Evolutionary conservation across 352 stramenopile genomes (phyloP).

Genomic region (Globisporangium okanoganense): DNA sequence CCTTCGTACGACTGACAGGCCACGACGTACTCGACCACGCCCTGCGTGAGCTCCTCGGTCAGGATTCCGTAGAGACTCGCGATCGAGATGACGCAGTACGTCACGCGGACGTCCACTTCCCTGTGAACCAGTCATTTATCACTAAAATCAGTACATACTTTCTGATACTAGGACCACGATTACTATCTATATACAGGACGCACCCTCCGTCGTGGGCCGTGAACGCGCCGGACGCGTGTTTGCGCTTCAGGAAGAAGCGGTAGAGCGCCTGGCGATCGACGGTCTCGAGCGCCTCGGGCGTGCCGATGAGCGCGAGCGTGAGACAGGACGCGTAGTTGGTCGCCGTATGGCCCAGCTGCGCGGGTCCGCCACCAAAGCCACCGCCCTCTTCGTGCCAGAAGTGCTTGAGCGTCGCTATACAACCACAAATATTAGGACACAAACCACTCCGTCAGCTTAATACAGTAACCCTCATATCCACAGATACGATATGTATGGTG

Average conservation of each 20-base stretch:
- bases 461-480: neutral
- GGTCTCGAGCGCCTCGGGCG: constrained; percentile 61
- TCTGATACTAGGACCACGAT: too few species aligned
- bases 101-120: constrained; percentile 95
- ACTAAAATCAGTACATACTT: neutral
- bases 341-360: constrained; percentile 81
- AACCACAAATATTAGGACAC: neutral
- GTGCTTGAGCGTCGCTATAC: constrained; percentile 43
- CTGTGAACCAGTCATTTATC: constrained; percentile 23
- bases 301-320: constrained; percentile 90
- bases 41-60: constrained; percentile 77
- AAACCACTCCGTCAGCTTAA: neutral
- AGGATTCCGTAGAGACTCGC: constrained; percentile 91
- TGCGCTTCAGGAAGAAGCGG: constrained; percentile 88
- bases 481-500: neutral
- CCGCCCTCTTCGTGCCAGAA: constrained; percentile 79
- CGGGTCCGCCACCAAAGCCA: constrained; percentile 94
- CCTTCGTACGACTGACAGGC: constrained; percentile 98
- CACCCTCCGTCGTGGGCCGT: constrained; percentile 96
- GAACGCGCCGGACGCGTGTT: constrained; percentile 87
- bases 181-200: too few species aligned
- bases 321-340: constrained; percentile 96
- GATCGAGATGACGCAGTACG: constrained; percentile 97
- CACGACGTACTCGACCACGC: constrained; percentile 78
- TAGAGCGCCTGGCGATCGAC: constrained; percentile 86